Evolutionary conservation across 345 rosid genomes (phyloP), one percentile per base, ranked within the genome.

Genomic region (Conringia planisiliqua): DNA sequence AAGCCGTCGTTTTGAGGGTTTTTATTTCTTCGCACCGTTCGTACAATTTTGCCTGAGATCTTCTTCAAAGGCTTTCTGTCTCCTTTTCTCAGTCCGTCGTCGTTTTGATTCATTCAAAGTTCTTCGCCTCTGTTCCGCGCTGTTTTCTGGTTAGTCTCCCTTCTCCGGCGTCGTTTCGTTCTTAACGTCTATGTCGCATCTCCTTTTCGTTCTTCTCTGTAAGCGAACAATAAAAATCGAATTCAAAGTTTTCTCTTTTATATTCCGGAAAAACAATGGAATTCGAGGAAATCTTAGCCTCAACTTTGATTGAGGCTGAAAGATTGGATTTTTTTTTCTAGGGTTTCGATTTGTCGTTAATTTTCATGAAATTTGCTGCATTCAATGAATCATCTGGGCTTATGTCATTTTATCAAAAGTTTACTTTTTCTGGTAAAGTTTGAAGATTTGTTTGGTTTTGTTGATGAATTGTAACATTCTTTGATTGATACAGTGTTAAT

Each of bases 1-100:
- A 68, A 78, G 59, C 71, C 83, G 89, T 85, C 89, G 89, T 85
- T 85, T 85, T 85, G 87, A 73, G 82, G 77, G 84, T 65, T 75
- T 60, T 62, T 46, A 16, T 10, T 40, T 7, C 54, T 43, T 36
- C 13, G 75, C 75, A 54, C 65, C 80, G 62, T 64, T 63, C 66
- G 62, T 14, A 55, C 66, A 60, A 60, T 9, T 36, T 13, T 57
- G n/a, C 58, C 54, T 16, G 54, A n/a, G 79, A 62, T 79, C 73
- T 36, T 61, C 69, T 75, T 62, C 70, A 36, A 24, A 7, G 26
- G 4, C 62, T 40, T 43, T 18, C 24, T 42, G 48, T 43, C 36
- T 17, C 22, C 18, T 27, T 29, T 26, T 55, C 71, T 43, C 66
- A 59, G 10, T 66, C 86, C 88, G 86, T 78, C 85, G 88, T 89